Conservation (phyloP, 2,329 filamentous ascomycete genomes). For the Penicillium psychrosexuale region DNA sequence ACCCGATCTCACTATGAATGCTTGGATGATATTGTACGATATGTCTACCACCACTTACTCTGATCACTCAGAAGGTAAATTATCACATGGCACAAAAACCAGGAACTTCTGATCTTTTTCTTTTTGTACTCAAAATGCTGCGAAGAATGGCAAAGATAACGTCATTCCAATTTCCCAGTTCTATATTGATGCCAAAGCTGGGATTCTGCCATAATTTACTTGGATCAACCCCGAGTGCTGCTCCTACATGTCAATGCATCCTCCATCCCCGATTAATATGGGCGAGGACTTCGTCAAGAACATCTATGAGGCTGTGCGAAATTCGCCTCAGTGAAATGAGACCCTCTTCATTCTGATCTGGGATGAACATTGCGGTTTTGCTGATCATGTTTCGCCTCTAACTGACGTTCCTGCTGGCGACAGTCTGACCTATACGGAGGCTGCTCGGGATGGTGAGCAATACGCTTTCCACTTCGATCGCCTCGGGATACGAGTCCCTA, state of each 20-base stretch:
- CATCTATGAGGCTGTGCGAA: conserved; percentile 47
- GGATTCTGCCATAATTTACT: conserved; percentile 46
- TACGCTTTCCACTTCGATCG: conserved; percentile 35
- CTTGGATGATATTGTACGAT: not conserved
- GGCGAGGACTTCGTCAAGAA: conserved; percentile 48
- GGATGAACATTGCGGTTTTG: conserved; percentile 50
- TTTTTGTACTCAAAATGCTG: not conserved
- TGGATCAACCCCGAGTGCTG: conserved; percentile 55
- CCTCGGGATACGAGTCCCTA: conserved; percentile 33
- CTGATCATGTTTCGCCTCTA: conserved; percentile 47
- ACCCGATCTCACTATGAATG: not conserved
- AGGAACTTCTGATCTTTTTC: not conserved
- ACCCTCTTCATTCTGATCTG: conserved; percentile 50
- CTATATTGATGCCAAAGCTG: conserved; percentile 45
- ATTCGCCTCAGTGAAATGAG: conserved; percentile 47
- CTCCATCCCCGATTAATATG: conserved; percentile 43
- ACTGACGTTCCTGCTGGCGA: conserved; percentile 41
- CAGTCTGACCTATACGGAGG: conserved; percentile 35
- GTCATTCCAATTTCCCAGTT: conserved; percentile 43
- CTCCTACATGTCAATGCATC: conserved; percentile 49
- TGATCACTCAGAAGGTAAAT: no score
- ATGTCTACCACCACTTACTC: no score
- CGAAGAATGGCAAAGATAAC: conserved; percentile 31
- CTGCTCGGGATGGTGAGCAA: conserved; percentile 22
- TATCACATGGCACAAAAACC: not conserved